Evolutionary conservation across 108 stramenopile genomes (phyloP), one percentile per base, ranked within the genome.

Genomic region (Mediolabrus comicus): DNA sequence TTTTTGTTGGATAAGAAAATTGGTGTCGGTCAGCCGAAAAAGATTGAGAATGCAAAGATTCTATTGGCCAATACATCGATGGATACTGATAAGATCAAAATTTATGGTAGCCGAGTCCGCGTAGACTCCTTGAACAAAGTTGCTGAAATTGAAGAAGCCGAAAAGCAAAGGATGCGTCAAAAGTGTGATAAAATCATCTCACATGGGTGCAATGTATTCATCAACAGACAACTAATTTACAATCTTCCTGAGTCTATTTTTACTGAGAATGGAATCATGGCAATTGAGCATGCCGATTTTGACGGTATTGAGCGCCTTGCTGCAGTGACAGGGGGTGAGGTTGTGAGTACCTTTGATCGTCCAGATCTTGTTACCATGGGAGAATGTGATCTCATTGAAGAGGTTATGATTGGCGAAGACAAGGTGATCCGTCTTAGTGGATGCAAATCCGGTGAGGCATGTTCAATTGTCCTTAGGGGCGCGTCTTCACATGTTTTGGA

Each of bases 31-130:
- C 97, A 98, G 82, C 98, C 98, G 31, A 86, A 89, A 41, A 81
- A 95, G 30, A 67, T 99, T 39, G 97, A 97, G 75, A 96, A 97
- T 65, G 97, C 97, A 64, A 98, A 98, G 78, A 97, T 99, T 70
- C 74, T 99, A 56, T 69, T 99, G 28, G 99, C 97, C 65, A 99
- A 99, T 85, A 99, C 99, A 4, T 79, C 90, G 53, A 99, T 99
- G 99, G 99, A 99, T 69, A 98, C 99, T 4, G 99, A 99, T 74
- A 99, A 99, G 80, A 98, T 99, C 82, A 99, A 99, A 74, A 99
- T 99, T 55, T 99, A 99, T 73, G 99, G 99, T n/a, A 94, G 93
- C 51, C 88, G 96, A 22, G 99, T 99, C 22, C 85, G 94, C 56
- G 98, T 99, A 4, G 97, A 98, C 73, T 83, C 84, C 29, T 82